These are phyloP conservation scores for Hymenotorrendiella dingleyae DNA, from an alignment of 2,329 filamentous ascomycete species.

Conservation along the genomic window DNA sequence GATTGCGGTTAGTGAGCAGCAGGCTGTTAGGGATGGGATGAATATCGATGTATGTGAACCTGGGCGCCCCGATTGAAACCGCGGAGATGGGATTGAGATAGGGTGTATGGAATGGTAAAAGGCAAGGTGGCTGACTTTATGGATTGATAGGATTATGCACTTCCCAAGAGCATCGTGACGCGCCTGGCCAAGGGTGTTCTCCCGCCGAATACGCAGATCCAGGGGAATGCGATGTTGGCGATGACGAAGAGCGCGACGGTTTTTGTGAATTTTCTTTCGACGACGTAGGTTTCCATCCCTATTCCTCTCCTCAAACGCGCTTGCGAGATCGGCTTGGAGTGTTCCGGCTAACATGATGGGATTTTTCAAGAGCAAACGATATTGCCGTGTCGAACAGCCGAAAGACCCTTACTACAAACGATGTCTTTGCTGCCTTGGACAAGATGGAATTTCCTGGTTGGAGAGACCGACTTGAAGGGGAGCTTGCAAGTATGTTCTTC, in stretches of 20 bases:
- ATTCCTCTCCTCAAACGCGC: too few species aligned
- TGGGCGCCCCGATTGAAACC: not conserved
- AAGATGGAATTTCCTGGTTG: conserved; percentile 69
- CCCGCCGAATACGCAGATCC: conserved; percentile 75
- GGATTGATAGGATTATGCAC: conserved; percentile 57
- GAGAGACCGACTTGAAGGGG: conserved; percentile 63
- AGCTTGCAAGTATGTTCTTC: conserved; percentile 60
- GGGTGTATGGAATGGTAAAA: not conserved
- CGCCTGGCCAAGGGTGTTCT: conserved; percentile 74
- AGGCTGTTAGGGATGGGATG: conserved; percentile 24
- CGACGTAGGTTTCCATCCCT: too few species aligned
- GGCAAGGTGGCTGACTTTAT: not conserved
- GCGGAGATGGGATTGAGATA: not conserved
- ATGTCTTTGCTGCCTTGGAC: conserved; percentile 73
- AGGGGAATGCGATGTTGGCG: conserved; percentile 73
- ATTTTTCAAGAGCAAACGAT: conserved; percentile 59
- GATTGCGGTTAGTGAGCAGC: conserved; percentile 25
- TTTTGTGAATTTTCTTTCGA: conserved; percentile 77
- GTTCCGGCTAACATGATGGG: not conserved
- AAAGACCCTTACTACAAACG: conserved; percentile 70
- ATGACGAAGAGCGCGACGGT: conserved; percentile 78
- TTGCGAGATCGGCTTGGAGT: too few species aligned
- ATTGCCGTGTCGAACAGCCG: conserved; percentile 60
- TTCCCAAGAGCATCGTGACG: conserved; percentile 77
- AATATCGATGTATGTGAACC: conserved; percentile 44